phyloP scores from a whole-genome alignment of 1,284 basidiomycete genomes.

The Cryptococcus jaspeensis region DNA sequence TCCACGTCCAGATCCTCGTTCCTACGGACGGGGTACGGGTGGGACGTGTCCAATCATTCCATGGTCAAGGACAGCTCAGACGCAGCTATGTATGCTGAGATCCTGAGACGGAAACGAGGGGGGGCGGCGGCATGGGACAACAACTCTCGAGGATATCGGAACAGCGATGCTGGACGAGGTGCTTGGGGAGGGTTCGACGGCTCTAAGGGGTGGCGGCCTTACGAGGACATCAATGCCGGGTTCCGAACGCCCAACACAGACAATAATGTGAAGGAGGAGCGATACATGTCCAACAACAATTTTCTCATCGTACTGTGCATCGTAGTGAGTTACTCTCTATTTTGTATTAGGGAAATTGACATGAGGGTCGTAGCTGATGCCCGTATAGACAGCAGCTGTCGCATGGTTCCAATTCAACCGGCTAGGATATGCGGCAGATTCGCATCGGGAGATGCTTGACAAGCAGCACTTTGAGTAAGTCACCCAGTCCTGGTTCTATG shows the following conservation, averaged over 20 bases:
- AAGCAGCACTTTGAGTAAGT: constrained; percentile 44
- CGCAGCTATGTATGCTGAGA: constrained; percentile 24
- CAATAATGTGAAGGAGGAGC: constrained; percentile 25
- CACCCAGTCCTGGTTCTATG: neutral
- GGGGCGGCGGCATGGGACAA: constrained; percentile 35
- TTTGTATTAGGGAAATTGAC: too few species aligned
- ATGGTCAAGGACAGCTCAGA: constrained; percentile 7
- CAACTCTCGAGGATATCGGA: constrained; percentile 21
- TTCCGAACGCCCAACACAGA: constrained; percentile 9
- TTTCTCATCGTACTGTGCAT: constrained; percentile 24
- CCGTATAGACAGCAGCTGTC: constrained; percentile 20
- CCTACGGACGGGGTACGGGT: constrained; percentile 45
- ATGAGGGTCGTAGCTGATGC: too few species aligned
- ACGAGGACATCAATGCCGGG: constrained; percentile 12
- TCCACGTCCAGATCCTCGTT: constrained; percentile 33
- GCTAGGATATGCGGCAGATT: constrained; percentile 24
- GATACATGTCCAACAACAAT: constrained; percentile 30
- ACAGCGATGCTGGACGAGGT: constrained; percentile 31
- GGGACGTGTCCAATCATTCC: constrained; percentile 19
- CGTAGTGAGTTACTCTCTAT: constrained; percentile 10
- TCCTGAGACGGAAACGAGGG: constrained; percentile 24
- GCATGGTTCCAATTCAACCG: constrained; percentile 36
- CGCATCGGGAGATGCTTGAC: constrained; percentile 29
- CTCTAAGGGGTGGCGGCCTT: constrained; percentile 22
- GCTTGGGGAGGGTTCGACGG: constrained; percentile 32